Percentiles rank a stretch among this genome's conserved stretches.
Conservation (phyloP, 2,329 filamentous ascomycete species). For the Colletotrichum sp. region DNA sequence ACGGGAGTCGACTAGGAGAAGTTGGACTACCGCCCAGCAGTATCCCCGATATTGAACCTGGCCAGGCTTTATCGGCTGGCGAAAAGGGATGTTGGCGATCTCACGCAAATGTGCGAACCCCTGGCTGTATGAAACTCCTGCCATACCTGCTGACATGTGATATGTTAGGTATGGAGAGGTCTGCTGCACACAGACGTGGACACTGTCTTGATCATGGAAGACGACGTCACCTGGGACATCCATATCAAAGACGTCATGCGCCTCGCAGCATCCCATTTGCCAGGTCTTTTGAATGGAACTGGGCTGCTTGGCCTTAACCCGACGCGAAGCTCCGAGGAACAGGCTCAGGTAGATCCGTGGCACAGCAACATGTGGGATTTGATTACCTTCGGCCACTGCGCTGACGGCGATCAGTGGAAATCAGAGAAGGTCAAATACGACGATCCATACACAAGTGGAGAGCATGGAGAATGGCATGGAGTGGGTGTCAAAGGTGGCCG, state of each 20-base stretch:
- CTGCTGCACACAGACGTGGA: slow-evolving; percentile 25
- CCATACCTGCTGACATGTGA: neutral
- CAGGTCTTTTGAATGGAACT: neutral
- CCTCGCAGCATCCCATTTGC: neutral
- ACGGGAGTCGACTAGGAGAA: slow-evolving; percentile 23
- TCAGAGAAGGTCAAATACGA: neutral
- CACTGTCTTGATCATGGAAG: slow-evolving; percentile 31
- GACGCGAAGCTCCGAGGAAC: neutral
- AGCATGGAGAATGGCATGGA: slow-evolving; percentile 23
- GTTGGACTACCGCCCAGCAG: slow-evolving; percentile 30
- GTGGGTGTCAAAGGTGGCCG: slow-evolving; percentile 21
- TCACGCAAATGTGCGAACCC: slow-evolving; percentile 30
- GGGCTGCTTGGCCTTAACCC: neutral
- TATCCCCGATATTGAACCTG: slow-evolving; percentile 8
- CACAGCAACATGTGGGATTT: slow-evolving; percentile 27
- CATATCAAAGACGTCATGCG: slow-evolving; percentile 29
- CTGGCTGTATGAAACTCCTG: neutral
- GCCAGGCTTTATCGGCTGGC: slow-evolving; percentile 17
- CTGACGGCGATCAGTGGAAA: slow-evolving; percentile 21
- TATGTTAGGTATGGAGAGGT: slow-evolving; percentile 29
- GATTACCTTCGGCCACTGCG: slow-evolving; percentile 28
- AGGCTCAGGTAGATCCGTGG: slow-evolving; percentile 24
- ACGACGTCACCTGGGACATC: slow-evolving; percentile 33
- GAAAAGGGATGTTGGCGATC: slow-evolving; percentile 32
- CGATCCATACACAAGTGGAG: neutral